Percentiles rank a stretch among this genome's conserved stretches.
Evolutionary conservation across 257 asterid species (phyloP).

Genomic region (Thymus mandschuricus): DNA sequence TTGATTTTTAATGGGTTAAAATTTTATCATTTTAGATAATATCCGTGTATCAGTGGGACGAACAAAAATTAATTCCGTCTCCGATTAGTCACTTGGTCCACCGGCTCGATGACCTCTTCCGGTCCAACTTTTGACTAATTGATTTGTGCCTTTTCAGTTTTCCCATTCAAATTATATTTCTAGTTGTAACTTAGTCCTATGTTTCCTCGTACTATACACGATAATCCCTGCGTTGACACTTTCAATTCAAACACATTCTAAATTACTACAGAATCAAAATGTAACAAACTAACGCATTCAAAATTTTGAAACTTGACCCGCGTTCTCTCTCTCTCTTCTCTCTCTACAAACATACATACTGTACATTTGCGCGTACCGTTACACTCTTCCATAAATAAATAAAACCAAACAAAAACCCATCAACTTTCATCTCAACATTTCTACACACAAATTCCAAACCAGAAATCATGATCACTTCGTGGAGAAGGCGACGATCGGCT

Average conservation of each 20-base stretch:
- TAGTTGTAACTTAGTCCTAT: background rate
- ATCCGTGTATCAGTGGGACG: too few relatives aligned
- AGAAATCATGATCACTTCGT: constrained; percentile 33
- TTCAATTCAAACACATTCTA: background rate
- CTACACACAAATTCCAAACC: background rate
- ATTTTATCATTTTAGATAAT: too few relatives aligned
- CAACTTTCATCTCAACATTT: background rate
- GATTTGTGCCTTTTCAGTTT: background rate
- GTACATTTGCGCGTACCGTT: background rate
- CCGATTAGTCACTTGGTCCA: constrained; percentile 30
- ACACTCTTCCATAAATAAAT: background rate
- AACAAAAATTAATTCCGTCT: background rate
- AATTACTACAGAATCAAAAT: background rate
- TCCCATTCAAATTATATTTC: background rate
- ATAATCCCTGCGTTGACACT: constrained; percentile 12
- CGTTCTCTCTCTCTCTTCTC: background rate
- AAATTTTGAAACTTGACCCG: constrained; percentile 7
- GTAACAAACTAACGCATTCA: background rate
- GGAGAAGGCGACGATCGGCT: constrained; percentile 39
- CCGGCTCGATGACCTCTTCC: constrained; percentile 29
- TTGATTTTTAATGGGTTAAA: too few relatives aligned
- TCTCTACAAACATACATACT: background rate
- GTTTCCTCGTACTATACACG: constrained; percentile 13
- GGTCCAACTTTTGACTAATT: constrained; percentile 33
- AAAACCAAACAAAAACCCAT: background rate